Evolutionary conservation across 2,329 filamentous ascomycete species (phyloP), one percentile per base, ranked within the genome.

Genomic region (Penicillium crustosum): DNA sequence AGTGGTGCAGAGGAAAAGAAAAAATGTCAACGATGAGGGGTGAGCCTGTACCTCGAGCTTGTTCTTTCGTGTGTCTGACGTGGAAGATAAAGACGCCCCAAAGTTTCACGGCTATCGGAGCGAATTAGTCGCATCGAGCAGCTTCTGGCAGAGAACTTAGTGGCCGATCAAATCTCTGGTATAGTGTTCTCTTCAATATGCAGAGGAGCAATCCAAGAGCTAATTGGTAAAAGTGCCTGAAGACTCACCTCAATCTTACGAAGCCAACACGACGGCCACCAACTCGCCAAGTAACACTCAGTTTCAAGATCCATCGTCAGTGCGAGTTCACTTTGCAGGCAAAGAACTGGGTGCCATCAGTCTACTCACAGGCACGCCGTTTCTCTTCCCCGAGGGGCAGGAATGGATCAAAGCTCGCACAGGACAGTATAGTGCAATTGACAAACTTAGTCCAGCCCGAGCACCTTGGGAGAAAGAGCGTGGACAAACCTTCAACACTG

Each of bases 351-450:
- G 81, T 10, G 73, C 74, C 13, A 77, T 82, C 33, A 81, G 77
- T 62, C 70, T 77, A 8, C 73, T 77, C 48, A 80, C 78, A 15
- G 80, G 82, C 7, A 76, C 83, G 2, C 82, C 81, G 0, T 76
- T 82, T 41, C 74, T 84, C 41, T 79, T 81, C 0, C 66, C 72
- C 0, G 73, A 79, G 15, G 81, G 81, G 6, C 76, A 75, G 51
- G 66, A 78, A 62, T 83, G 80, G 79, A 78, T 84, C 35, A 70
- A 75, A 31, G 70, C 78, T 13, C 73, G 75, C 29, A 79, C 80
- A 0, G 81, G 81, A 6, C 70, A 77, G 48, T 66, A 63, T 3
- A 66, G 72, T 5, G 63, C 67, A 8, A 70, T 73, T 36, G 67
- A 74, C 35, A 68, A 66, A 21, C 58, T 71, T 55, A 64, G 65